Percentiles rank a stretch among this genome's conserved stretches.
Conservation (phyloP, 2,329 filamentous ascomycete species). For the Ceratocystis variospora region DNA sequence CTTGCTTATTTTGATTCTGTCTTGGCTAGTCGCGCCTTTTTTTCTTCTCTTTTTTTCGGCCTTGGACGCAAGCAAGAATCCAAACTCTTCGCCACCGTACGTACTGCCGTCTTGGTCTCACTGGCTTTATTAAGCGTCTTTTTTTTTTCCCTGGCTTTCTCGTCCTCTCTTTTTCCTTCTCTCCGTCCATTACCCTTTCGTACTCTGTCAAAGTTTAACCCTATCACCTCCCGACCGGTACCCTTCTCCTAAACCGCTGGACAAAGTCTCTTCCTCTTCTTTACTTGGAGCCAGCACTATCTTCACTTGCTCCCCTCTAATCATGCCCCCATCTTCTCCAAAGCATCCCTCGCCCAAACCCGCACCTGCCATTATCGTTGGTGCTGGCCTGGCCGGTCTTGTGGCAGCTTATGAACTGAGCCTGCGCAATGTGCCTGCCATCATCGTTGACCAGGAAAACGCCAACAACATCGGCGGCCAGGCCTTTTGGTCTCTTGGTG, state of each 20-base stretch:
- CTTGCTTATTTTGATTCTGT: neutral
- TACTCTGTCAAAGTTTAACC: neutral
- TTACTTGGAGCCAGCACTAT: neutral
- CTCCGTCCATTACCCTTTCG: neutral
- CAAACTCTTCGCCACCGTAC: neutral
- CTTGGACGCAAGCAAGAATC: neutral
- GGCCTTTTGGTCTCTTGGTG: conserved; percentile 51
- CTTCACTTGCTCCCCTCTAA: neutral
- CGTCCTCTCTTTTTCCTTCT: neutral
- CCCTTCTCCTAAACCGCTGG: neutral
- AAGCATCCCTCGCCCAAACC: conserved; percentile 13
- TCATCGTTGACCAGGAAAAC: conserved; percentile 47
- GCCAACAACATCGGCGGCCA: conserved; percentile 44
- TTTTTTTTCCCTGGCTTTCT: neutral
- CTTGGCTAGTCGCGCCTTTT: neutral
- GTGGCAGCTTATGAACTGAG: conserved; percentile 45
- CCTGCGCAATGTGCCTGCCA: conserved; percentile 34
- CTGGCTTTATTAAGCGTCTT: neutral
- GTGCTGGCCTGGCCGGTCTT: conserved; percentile 44
- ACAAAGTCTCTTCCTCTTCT: neutral
- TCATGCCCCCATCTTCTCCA: neutral
- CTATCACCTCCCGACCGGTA: neutral
- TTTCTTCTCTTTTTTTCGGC: neutral
- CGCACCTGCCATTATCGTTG: conserved; percentile 40
- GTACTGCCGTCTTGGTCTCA: neutral